Conservation (phyloP, 805 yeast species). For the Nakazawaea ernobii region DNA sequence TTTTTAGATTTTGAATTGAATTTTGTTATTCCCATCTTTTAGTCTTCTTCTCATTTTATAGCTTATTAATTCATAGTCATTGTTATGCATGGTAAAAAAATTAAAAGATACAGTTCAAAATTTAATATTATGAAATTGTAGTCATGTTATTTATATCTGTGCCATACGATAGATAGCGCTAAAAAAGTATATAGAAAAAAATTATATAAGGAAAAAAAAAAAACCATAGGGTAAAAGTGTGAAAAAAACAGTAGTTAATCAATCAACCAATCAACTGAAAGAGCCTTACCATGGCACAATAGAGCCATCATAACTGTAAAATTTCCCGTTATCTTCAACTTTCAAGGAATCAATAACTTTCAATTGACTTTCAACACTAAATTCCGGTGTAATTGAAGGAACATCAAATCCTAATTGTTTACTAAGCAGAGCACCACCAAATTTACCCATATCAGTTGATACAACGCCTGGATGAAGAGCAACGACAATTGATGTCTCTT, state of each 20-base stretch:
- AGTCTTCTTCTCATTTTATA: neutral
- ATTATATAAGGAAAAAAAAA: no score
- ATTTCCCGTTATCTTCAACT: conserved; percentile 13
- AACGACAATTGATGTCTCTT: conserved; percentile 16
- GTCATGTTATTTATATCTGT: no score
- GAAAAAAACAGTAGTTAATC: no score
- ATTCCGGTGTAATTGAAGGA: conserved; percentile 12
- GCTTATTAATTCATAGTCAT: neutral
- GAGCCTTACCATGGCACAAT: conserved; percentile 4
- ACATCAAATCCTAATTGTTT: neutral
- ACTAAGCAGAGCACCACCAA: neutral
- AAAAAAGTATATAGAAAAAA: no score
- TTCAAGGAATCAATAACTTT: conserved; percentile 10
- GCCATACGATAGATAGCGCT: no score
- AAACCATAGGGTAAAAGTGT: no score
- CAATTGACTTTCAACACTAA: conserved; percentile 11
- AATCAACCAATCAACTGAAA: no score
- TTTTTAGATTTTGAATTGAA: no score
- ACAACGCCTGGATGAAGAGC: conserved; percentile 34
- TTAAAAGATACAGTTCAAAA: no score
- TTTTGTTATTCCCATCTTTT: neutral
- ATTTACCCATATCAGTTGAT: conserved; percentile 25
- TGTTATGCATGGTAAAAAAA: neutral
- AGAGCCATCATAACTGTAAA: conserved; percentile 14
- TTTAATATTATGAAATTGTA: no score